A percentile compares a stretch with the other conserved stretches of the same genome.
Evolutionary conservation across 352 stramenopile species (phyloP).

Genomic region (Phytopythium vexans): DNA sequence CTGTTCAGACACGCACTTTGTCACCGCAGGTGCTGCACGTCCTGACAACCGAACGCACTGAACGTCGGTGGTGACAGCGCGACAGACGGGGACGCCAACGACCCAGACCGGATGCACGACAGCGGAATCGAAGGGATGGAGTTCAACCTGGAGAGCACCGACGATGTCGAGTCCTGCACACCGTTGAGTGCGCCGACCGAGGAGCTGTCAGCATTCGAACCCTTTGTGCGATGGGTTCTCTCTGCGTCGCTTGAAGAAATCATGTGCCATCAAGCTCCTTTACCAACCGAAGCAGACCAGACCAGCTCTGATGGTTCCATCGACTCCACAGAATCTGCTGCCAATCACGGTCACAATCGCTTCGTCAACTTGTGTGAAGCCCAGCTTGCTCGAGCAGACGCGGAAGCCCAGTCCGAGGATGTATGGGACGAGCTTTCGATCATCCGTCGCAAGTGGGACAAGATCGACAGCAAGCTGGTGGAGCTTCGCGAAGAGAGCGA

Average conservation of each 20-base stretch:
- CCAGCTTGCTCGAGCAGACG: conserved; percentile 29
- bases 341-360: no score
- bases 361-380: background rate
- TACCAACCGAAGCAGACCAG: conserved; percentile 6
- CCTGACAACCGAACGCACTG: no score
- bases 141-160: conserved; percentile 6
- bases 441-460: conserved; percentile 35
- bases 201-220: conserved; percentile 35
- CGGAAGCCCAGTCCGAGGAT: conserved; percentile 46
- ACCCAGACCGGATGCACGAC: no score
- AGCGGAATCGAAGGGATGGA: no score
- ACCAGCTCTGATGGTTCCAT: background rate
- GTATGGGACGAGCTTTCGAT: conserved; percentile 46
- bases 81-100: no score
- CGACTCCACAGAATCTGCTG: no score
- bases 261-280: conserved; percentile 17
- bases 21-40: no score
- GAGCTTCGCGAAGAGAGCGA: conserved; percentile 40
- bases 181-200: conserved; percentile 29
- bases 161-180: conserved; percentile 6
- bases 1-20: no score
- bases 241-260: conserved; percentile 41
- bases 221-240: conserved; percentile 65
- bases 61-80: no score
- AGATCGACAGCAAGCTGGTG: conserved; percentile 37